A percentile compares a stretch with the other conserved stretches of the same genome.
Conservation (phyloP, 345 rosid genomes). For the Syzygium oleosum region DNA sequence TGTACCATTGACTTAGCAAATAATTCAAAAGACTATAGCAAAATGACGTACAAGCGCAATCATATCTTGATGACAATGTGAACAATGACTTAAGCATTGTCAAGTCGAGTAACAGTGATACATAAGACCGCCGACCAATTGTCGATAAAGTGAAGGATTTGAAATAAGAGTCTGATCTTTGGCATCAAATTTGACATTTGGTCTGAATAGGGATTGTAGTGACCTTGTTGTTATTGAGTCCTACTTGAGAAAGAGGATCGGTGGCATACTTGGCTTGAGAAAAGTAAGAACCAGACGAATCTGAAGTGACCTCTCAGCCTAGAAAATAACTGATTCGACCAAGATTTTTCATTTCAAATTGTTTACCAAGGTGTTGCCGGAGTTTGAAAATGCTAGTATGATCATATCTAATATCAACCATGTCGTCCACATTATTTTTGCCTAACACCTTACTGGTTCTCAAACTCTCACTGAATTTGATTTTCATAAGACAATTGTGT, state of each 20-base stretch:
- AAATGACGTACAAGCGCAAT: too few relatives aligned
- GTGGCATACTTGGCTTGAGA: not conserved
- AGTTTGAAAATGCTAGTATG: not conserved
- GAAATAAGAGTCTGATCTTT: not conserved
- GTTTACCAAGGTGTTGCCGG: not conserved
- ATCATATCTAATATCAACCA: not conserved
- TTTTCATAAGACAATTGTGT: not conserved
- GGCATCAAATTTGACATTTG: not conserved
- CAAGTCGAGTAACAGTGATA: too few relatives aligned
- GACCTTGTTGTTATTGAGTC: too few relatives aligned
- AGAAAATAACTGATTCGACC: not conserved
- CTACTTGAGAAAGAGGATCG: too few relatives aligned
- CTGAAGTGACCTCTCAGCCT: not conserved
- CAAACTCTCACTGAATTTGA: not conserved
- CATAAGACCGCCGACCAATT: too few relatives aligned
- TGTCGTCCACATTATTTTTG: not conserved
- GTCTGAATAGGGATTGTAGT: not conserved
- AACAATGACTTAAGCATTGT: too few relatives aligned
- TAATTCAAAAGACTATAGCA: too few relatives aligned
- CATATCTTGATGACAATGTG: too few relatives aligned
- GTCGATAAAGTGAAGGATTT: accelerated
- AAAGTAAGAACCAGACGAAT: too few relatives aligned
- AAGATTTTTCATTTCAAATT: not conserved
- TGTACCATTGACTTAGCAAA: too few relatives aligned
- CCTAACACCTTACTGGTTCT: not conserved